These are phyloP conservation scores for Mucor plumbeus DNA, from an alignment of 371 early-diverging fungal species.

Conservation along the genomic window DNA sequence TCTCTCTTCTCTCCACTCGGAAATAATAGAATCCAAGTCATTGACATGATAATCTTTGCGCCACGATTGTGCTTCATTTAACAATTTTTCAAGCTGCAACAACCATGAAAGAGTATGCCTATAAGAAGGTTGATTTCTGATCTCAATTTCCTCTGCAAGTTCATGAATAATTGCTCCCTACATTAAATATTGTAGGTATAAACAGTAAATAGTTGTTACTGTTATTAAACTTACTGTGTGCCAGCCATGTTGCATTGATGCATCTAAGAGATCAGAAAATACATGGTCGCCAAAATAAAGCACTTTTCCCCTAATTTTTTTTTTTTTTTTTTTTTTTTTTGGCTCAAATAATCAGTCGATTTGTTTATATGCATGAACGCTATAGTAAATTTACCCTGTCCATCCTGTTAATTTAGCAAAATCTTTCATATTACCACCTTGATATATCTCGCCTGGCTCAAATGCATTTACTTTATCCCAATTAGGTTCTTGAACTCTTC, in stretches of 20 bases:
- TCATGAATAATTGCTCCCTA: constrained; percentile 70
- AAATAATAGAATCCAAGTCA: constrained; percentile 46
- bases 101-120: constrained; percentile 59
- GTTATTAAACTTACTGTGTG: constrained; percentile 41
- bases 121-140: constrained; percentile 57
- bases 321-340: no score
- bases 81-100: constrained; percentile 56
- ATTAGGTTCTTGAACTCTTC: constrained; percentile 50
- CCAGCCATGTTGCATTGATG: constrained; percentile 72
- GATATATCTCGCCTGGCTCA: constrained; percentile 63
- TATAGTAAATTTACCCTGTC: constrained; percentile 32
- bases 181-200: background rate
- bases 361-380: no score
- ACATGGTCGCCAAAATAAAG: constrained; percentile 75
- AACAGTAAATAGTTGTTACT: no score
- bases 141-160: constrained; percentile 61
- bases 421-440: constrained; percentile 65
- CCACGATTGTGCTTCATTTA: constrained; percentile 61
- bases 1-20: constrained; percentile 59
- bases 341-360: no score
- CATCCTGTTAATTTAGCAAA: constrained; percentile 66
- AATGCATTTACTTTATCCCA: constrained; percentile 62
- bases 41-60: constrained; percentile 31
- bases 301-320: constrained; percentile 52
- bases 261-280: constrained; percentile 70